Conservation (phyloP, 441 rosid species). For the Kokia cookei region DNA sequence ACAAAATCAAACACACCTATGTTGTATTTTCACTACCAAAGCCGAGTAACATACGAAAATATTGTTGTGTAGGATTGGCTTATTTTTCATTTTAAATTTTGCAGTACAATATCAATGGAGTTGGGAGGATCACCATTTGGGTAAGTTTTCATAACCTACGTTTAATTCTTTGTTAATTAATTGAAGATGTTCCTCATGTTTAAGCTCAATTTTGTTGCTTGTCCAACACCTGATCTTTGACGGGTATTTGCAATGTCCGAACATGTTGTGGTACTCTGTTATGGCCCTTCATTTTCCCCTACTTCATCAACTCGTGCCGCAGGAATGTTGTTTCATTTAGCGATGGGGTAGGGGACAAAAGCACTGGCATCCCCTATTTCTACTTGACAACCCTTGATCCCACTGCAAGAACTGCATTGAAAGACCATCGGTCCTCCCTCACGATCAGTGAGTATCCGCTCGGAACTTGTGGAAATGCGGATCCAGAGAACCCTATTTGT, state of each 20-base stretch:
- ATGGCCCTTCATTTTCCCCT: background rate
- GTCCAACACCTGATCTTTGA: background rate
- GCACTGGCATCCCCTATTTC: slow-evolving; percentile 79
- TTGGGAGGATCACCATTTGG: slow-evolving; percentile 89
- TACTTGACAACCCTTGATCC: slow-evolving; percentile 92
- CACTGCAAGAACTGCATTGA: slow-evolving; percentile 71
- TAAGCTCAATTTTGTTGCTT: background rate
- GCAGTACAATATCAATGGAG: slow-evolving; percentile 73
- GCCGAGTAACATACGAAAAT: background rate
- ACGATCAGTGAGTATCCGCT: slow-evolving; percentile 78
- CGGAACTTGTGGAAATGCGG: slow-evolving; percentile 80
- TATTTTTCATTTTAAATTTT: slow-evolving; percentile 17
- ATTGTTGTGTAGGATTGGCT: slow-evolving; percentile 8
- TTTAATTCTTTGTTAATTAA: background rate
- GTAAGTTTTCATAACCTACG: slow-evolving; percentile 24
- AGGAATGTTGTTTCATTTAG: slow-evolving; percentile 94
- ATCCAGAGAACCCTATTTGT: slow-evolving; percentile 83
- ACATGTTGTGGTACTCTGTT: background rate
- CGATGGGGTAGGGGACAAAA: slow-evolving; percentile 63
- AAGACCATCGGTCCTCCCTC: slow-evolving; percentile 69
- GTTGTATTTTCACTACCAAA: too few species aligned
- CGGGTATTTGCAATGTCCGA: background rate
- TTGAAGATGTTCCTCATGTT: background rate
- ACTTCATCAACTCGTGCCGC: background rate
- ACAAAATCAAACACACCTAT: too few species aligned